Base-by-base conservation (phyloP, 805 yeast species). In the Barnettozyma sucrosica region DNA sequence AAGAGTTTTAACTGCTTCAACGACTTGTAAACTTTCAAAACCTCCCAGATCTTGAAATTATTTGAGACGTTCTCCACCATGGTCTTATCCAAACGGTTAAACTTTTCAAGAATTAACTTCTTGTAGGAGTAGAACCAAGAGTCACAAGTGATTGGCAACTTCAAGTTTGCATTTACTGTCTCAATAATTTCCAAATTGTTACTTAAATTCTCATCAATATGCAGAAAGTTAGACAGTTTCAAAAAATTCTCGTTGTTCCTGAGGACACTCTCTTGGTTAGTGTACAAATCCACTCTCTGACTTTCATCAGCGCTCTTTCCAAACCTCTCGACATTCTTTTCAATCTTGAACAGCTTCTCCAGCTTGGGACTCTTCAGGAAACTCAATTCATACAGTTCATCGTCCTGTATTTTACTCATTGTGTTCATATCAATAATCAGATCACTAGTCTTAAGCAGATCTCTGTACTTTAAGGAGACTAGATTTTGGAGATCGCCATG, bases 401-500 rank as follows among this genome's bases (percentile, higher is more conserved):
- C n/a, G 48, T 60, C 64, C 30, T 54, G 53, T 3, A 5, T 5
- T 30, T 53, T 47, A 7, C 58, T 49, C 1, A 55, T n/a, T 4
- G 38, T 44, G 16, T 59, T 50, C 60, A 59, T 59, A 7, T 47
- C 50, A 9, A 56, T 54, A 10, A 60, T 60, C 38, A 51, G 47
- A 39, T 60, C 63, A n/a, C 61, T 62, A 1, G 60, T 59, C 5
- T 51, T 43, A 5, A 60, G 36, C 3, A 60, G 44, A 25, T 60
- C 62, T 40, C 63, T 46, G 40, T 60, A 60, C 37, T 59, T 56
- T 5, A 53, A 51, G 6, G 59, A 57, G 6, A 60, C 64, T 9
- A 60, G 47, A 3, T 45, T 50, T 28, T 61, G 48, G 7, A 60
- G 38, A 23, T 59, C 59, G 9, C 51, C 41, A 34, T 56, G 61